Conservation (phyloP, 2,329 filamentous ascomycete species). For the Aspergillaceae sp. region DNA sequence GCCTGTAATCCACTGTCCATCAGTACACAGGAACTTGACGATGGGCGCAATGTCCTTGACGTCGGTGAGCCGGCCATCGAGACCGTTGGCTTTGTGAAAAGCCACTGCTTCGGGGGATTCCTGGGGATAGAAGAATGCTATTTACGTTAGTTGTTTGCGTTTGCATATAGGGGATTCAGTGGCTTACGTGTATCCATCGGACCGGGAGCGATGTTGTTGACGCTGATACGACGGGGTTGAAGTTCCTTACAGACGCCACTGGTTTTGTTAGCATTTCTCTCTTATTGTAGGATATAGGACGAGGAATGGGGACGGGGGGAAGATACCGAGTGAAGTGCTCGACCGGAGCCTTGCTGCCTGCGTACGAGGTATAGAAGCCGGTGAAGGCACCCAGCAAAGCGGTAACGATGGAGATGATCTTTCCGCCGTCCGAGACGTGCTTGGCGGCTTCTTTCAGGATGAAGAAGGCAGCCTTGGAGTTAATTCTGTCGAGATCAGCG, state of each 20-base stretch:
- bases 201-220: constrained; percentile 46
- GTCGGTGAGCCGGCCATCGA: constrained; percentile 36
- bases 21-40: constrained; percentile 37
- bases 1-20: constrained; percentile 40
- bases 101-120: constrained; percentile 37
- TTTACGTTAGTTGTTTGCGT: background rate
- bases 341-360: constrained; percentile 49
- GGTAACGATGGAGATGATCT: constrained; percentile 41
- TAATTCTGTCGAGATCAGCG: constrained; percentile 24
- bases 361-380: constrained; percentile 39
- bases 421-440: constrained; percentile 38
- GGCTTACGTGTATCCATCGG: constrained; percentile 46
- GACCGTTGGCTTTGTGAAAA: constrained; percentile 39
- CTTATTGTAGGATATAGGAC: background rate
- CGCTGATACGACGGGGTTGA: constrained; percentile 41
- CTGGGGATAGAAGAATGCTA: constrained; percentile 40
- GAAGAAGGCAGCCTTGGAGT: constrained; percentile 41
- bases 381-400: constrained; percentile 41
- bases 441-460: constrained; percentile 38
- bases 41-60: constrained; percentile 41
- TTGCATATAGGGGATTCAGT: background rate
- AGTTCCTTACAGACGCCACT: constrained; percentile 48
- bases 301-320: constrained; percentile 9
- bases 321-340: constrained; percentile 49
- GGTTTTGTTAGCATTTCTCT: background rate